Evolutionary conservation across 164 flowering plant genomes (phyloP).

Genomic region (Euptelea pleiosperma): DNA sequence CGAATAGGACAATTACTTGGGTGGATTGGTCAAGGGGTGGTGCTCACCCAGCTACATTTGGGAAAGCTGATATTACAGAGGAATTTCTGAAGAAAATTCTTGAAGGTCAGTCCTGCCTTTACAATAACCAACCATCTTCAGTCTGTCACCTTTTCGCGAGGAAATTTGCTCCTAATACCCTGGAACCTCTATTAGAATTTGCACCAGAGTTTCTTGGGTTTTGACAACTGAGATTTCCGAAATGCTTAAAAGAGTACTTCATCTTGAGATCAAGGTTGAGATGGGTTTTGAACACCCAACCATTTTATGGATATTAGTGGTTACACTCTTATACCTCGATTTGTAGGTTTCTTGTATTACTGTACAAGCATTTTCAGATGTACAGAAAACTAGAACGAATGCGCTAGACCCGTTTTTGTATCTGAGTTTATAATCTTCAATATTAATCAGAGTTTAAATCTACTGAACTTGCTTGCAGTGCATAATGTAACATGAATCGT

Average conservation of each 20-base stretch:
- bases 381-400: not conserved
- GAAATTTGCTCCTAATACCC: conserved; percentile 78
- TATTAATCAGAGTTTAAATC: not conserved
- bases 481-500: too few species aligned
- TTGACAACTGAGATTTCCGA: too few species aligned
- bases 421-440: conserved; percentile 1
- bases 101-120: conserved; percentile 40
- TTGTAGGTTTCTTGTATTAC: not conserved
- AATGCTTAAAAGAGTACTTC: not conserved
- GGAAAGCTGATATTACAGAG: conserved; percentile 57
- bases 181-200: conserved; percentile 50
- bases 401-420: not conserved
- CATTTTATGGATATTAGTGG: not conserved
- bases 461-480: not conserved
- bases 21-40: conserved; percentile 97
- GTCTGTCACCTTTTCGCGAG: conserved; percentile 76
- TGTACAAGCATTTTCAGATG: not conserved
- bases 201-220: conserved; percentile 49
- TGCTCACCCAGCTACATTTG: conserved; percentile 86
- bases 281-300: not conserved
- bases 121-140: conserved; percentile 48
- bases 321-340: not conserved
- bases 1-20: conserved; percentile 75
- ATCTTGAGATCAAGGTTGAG: not conserved
- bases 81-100: conserved; percentile 45